Base-by-base conservation (phyloP, 805 yeast genomes). In the Starmerella stigmatis region DNA sequence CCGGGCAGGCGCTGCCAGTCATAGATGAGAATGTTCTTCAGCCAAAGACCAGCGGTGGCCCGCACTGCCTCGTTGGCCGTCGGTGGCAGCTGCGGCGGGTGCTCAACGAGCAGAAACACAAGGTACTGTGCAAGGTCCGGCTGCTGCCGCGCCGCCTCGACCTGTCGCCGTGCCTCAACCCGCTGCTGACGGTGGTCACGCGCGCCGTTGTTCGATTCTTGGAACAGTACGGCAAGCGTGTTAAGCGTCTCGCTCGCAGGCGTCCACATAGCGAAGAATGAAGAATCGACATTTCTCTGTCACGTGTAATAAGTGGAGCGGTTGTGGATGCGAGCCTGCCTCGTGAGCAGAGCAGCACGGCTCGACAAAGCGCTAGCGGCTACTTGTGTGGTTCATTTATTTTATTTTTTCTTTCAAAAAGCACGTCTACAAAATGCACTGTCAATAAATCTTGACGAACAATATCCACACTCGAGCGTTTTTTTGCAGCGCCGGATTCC, bases 21-120 rank as follows among this genome's bases (percentile, higher is more conserved):
- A 70, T 55, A 62, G 62, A 49, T 68, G 57, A 86, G 65, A 50
- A 74, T 74, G 63, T 88, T 89, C 60, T 92, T 89, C 62, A 92
- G 71, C 57, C 79, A 70, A 48, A 88, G 64, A 9, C 97, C 98
- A 1, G 96, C 89, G 0, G 94, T 79, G 0, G 95, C 95, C 43
- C 96, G 72, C 9, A 78, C 70, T 6, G 48, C 35, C 19, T 43
- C 49, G 26, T 39, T 41, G 23, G 46, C 46, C 33, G 76, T 77
- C 0, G 76, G 63, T n/a, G 66, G 64, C 22, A 65, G 55, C 9
- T 72, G 65, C 10, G 60, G 60, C 16, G 69, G 66, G 35, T 78
- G 79, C 31, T 64, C 62, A 16, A 83, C 74, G 31, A 92, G 68
- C 36, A 88, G 72, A 56, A 75, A 76, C 29, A 84, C 71, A 23